These are phyloP conservation scores for Bisporella sp. DNA, from an alignment of 2,329 filamentous ascomycete genomes.

Conservation along the genomic window DNA sequence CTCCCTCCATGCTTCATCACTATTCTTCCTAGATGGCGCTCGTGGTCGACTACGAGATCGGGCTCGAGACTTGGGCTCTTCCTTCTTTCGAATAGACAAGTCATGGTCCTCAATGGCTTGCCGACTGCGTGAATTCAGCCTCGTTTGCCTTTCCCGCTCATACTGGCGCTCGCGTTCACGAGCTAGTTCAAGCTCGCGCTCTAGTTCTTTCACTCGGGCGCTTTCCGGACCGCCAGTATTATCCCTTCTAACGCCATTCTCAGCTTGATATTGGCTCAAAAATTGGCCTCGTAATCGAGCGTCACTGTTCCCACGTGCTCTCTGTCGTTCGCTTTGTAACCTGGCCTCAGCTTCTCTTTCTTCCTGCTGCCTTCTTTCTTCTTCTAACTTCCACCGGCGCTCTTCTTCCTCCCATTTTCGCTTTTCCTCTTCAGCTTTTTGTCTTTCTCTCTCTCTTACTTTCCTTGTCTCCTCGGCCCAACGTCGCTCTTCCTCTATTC, in stretches of 20 bases:
- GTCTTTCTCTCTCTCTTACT: slow-evolving; percentile 49
- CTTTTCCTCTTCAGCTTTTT: slow-evolving; percentile 59
- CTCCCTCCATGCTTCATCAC: slow-evolving; percentile 39
- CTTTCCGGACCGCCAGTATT: slow-evolving; percentile 42
- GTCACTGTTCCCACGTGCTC: slow-evolving; percentile 54
- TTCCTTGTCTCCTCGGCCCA: slow-evolving; percentile 61
- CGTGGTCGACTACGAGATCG: slow-evolving; percentile 23
- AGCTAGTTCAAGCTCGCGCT: slow-evolving; percentile 62
- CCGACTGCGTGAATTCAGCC: slow-evolving; percentile 21
- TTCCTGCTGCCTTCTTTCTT: slow-evolving; percentile 63
- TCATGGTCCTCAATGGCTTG: slow-evolving; percentile 24
- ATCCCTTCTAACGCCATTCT: slow-evolving; percentile 42
- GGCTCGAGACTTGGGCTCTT: slow-evolving; percentile 16
- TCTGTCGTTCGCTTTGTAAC: slow-evolving; percentile 57
- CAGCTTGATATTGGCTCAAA: slow-evolving; percentile 77
- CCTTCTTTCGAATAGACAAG: slow-evolving; percentile 19
- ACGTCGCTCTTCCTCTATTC: slow-evolving; percentile 54
- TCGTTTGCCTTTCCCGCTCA: slow-evolving; percentile 50
- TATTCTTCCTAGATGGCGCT: slow-evolving; percentile 19
- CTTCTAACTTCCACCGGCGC: slow-evolving; percentile 67
- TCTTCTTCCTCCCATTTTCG: slow-evolving; percentile 74
- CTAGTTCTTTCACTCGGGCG: slow-evolving; percentile 71
- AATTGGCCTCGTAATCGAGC: slow-evolving; percentile 72
- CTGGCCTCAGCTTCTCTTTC: slow-evolving; percentile 66
- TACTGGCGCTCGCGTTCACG: slow-evolving; percentile 61